Percentiles rank a stretch among this genome's conserved stretches.
These are phyloP conservation scores for Fusarium buharicum DNA, from an alignment of 2,329 filamentous ascomycete genomes.

Conservation along the genomic window DNA sequence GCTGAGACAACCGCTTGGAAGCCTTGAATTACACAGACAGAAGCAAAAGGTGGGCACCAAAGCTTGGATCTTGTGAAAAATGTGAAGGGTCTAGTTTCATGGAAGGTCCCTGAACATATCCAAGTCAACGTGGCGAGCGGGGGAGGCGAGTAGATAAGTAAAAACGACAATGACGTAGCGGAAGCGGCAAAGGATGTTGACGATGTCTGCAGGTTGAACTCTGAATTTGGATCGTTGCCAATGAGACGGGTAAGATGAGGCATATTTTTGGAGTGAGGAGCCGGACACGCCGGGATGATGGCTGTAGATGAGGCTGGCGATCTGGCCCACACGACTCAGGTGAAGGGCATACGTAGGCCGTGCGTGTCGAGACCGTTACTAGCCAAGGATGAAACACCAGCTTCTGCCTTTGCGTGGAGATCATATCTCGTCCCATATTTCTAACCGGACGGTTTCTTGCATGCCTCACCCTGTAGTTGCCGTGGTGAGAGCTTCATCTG, in stretches of 20 bases:
- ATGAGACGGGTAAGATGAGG: constrained; percentile 33
- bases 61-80: constrained; percentile 35
- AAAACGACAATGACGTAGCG: constrained; percentile 39
- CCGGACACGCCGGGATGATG: constrained; percentile 37
- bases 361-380: constrained; percentile 1
- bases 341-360: constrained; percentile 25
- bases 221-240: constrained; percentile 35
- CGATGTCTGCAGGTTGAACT: constrained; percentile 31
- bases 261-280: constrained; percentile 10
- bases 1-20: constrained; percentile 21
- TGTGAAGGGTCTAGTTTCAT: constrained; percentile 35
- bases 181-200: constrained; percentile 28
- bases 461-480: constrained; percentile 25
- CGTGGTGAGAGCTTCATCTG: constrained; percentile 8
- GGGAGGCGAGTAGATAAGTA: constrained; percentile 26
- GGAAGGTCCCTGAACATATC: constrained; percentile 40
- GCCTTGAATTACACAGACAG: constrained; percentile 16
- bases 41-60: constrained; percentile 23
- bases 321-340: constrained; percentile 32
- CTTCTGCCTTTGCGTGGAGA: no score
- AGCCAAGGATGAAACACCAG: no score
- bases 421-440: no score
- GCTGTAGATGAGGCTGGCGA: constrained; percentile 43
- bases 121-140: constrained; percentile 39
- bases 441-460: constrained; percentile 22